Base-by-base conservation (phyloP, 23 red algal species). In the Cyanidiococcus yangmingshanensis region DNA sequence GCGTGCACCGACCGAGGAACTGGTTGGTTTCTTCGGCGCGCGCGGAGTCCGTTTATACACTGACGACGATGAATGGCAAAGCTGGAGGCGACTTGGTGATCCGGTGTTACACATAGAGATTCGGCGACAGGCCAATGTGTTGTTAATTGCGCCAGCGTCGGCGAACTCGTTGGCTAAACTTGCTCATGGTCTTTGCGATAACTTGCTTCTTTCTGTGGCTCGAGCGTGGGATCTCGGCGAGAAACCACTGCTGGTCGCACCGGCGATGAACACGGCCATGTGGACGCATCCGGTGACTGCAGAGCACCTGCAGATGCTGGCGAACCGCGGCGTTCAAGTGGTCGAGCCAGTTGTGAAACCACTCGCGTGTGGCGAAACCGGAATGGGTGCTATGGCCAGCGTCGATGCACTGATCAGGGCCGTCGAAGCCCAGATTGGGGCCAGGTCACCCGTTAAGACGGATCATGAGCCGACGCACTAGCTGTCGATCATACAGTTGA, bases 181-280 rank as follows among this genome's bases (percentile, higher is more conserved):
- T 1, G 85, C 94, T 25, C 25, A 31, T 24, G 94, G 94, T 24
- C 35, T 91, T 1, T 87, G 82, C 58, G 94, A 98, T 34, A 98
- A 98, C 83, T 83, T 92, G 2, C 3, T 98, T 3, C 86, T 88
- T 15, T 91, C 82, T 34, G 82, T 85, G 0, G 84, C 84, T 33
- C 68, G 89, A 31, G 94, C 88, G 25, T 98, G 94, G 94, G 83
- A 86, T 21, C 51, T 16, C 30, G 17, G 31, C 34, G 2, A 2
- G 12, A 45, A 76, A 75, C 88, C 85, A 0, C 67, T 91, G n/a
- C 32, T 91, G 37, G 77, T 98, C 0, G 94, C 94, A 33, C 94
- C 94, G 31, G 94, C 94, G 0, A 98, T 98, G 94, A 98, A 98
- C 58, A 89, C 85, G 39, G 37, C 30, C 25, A 98, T 98, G 94